Conservation (phyloP, 163 green algal genomes). For the Trebouxia gelatinosa region DNA sequence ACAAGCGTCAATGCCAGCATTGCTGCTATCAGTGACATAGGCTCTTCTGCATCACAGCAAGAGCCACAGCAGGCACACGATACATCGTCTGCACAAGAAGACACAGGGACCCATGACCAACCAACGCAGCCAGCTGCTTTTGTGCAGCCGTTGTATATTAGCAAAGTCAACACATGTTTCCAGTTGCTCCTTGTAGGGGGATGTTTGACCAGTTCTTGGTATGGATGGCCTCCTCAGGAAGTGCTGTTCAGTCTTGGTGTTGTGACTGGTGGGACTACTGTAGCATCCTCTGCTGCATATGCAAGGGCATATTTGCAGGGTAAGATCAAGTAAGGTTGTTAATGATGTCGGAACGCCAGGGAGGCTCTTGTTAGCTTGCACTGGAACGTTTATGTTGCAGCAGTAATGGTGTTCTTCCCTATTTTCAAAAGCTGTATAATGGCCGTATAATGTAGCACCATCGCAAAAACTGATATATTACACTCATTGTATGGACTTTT, state of each 20-base stretch:
- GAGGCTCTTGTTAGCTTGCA: too few relatives aligned
- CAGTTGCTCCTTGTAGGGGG: constrained; percentile 76
- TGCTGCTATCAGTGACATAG: not conserved
- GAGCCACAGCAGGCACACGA: not conserved
- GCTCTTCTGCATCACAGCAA: not conserved
- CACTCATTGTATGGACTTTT: too few relatives aligned
- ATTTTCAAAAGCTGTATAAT: too few relatives aligned
- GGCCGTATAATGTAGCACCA: too few relatives aligned
- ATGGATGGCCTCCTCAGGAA: constrained; percentile 52
- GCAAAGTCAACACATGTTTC: constrained; percentile 85
- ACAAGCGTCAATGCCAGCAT: too few relatives aligned
- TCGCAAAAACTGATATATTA: too few relatives aligned
- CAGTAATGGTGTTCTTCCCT: too few relatives aligned
- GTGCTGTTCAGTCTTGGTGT: constrained; percentile 45
- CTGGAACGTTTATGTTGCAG: too few relatives aligned
- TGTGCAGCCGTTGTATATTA: constrained; percentile 55
- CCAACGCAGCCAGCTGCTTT: constrained; percentile 27
- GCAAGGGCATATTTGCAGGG: constrained; percentile 39
- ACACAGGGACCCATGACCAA: too few relatives aligned
- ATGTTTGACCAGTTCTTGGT: constrained; percentile 63
- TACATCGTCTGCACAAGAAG: too few relatives aligned
- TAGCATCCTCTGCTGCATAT: constrained; percentile 65
- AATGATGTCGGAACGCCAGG: too few relatives aligned
- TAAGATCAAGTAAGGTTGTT: constrained; percentile 22
- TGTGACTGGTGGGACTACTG: constrained; percentile 57